phyloP scores from a whole-genome alignment of 2,329 filamentous ascomycete genomes.

The Drechslerella coelobrocha region DNA sequence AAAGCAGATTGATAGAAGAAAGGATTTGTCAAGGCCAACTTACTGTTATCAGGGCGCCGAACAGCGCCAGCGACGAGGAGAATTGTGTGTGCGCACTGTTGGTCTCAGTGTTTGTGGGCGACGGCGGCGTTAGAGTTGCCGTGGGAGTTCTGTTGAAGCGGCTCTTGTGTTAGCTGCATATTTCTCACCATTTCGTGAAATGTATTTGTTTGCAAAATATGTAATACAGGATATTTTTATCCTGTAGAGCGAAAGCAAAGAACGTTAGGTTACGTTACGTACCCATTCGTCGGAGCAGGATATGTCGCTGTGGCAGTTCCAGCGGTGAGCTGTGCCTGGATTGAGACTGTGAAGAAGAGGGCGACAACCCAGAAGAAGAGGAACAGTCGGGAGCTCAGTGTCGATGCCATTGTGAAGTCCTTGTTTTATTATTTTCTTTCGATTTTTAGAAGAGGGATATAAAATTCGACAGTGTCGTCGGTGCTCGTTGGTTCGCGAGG shows the following conservation, averaged over 20 bases:
- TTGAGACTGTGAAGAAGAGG: slow-evolving; percentile 42
- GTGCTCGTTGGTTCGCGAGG: too few species aligned
- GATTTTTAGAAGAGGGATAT: not conserved
- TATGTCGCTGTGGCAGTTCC: slow-evolving; percentile 29
- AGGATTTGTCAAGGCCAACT: slow-evolving; percentile 11
- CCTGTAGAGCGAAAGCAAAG: not conserved
- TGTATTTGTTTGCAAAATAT: not conserved
- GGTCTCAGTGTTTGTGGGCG: slow-evolving; percentile 43
- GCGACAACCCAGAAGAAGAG: slow-evolving; percentile 40
- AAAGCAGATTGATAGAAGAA: not conserved
- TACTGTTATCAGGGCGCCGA: slow-evolving; percentile 50
- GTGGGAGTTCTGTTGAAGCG: slow-evolving; percentile 39
- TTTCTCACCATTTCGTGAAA: not conserved
- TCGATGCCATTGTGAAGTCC: slow-evolving; percentile 28
- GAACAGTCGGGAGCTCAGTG: slow-evolving; percentile 35
- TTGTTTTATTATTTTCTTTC: not conserved
- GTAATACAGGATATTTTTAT: not conserved
- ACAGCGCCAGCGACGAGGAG: slow-evolving; percentile 46
- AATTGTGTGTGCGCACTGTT: slow-evolving; percentile 42
- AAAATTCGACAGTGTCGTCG: not conserved
- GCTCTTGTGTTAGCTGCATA: slow-evolving; percentile 28
- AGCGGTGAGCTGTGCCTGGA: slow-evolving; percentile 42
- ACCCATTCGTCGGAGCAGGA: slow-evolving; percentile 40
- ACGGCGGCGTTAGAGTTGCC: slow-evolving; percentile 34
- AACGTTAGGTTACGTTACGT: slow-evolving; percentile 24